A percentile compares a stretch with the other conserved stretches of the same genome.
Conservation (phyloP, 768 basidiomycete species). For the Podaxis sp. region DNA sequence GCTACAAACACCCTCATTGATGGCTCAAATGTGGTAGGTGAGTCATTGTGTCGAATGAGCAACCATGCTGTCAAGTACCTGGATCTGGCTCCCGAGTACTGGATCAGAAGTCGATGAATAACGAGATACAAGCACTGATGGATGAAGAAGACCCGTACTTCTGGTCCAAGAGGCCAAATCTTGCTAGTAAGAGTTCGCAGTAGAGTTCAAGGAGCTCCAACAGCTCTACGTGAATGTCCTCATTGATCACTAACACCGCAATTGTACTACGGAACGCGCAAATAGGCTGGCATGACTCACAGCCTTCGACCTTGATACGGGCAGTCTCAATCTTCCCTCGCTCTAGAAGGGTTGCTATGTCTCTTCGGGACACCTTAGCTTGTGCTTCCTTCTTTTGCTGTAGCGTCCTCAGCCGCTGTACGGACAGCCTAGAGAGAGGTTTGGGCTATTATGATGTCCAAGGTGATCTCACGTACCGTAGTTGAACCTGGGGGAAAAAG, state of each 20-base stretch:
- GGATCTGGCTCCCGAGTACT: constrained; percentile 85
- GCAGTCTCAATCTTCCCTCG: constrained; percentile 81
- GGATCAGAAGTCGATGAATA: constrained; percentile 12
- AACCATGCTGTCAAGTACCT: constrained; percentile 33
- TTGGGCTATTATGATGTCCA: background rate
- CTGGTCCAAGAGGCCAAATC: constrained; percentile 89
- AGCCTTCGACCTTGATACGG: constrained; percentile 78
- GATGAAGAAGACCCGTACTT: constrained; percentile 45
- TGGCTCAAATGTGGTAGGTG: constrained; percentile 17
- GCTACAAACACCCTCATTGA: constrained; percentile 78
- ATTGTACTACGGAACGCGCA: constrained; percentile 1
- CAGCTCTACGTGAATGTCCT: constrained; percentile 82
- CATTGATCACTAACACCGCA: constrained; percentile 61
- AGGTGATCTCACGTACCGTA: constrained; percentile 28
- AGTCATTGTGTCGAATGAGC: background rate
- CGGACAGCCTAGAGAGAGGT: constrained; percentile 55
- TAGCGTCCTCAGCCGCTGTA: constrained; percentile 78
- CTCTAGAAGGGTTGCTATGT: constrained; percentile 79
- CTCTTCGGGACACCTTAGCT: constrained; percentile 61
- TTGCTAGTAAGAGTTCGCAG: constrained; percentile 87
- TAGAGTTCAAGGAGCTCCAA: constrained; percentile 92
- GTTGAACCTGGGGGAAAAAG: constrained; percentile 31
- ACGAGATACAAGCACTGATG: constrained; percentile 6
- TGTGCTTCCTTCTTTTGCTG: constrained; percentile 94
- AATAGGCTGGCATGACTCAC: constrained; percentile 38